A percentile compares a stretch with the other conserved stretches of the same genome.
Evolutionary conservation across 192 early-diverging fungal species (phyloP).

Genomic region (Dissophora globulifera): DNA sequence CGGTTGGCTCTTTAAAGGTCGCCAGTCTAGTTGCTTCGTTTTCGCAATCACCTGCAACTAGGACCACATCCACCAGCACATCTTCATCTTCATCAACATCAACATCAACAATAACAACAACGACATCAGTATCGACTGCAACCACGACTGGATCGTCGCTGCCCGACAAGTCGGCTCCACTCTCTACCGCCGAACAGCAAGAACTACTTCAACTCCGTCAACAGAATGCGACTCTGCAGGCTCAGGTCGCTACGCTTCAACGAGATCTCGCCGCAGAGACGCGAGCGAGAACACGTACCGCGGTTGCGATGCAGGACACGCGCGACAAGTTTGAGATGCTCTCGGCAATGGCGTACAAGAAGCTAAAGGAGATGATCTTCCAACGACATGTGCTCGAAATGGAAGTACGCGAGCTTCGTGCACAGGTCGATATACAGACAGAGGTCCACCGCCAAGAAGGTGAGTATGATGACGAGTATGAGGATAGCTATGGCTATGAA

Average conservation of each 20-base stretch:
- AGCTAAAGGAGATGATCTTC: slow-evolving; percentile 57
- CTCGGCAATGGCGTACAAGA: slow-evolving; percentile 60
- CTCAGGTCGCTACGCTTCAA: slow-evolving; percentile 22
- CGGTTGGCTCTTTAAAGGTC: background rate
- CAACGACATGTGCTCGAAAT: slow-evolving; percentile 49
- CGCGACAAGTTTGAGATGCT: slow-evolving; percentile 60
- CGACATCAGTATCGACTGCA: too few species aligned
- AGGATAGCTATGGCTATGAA: too few species aligned
- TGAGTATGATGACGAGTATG: too few species aligned
- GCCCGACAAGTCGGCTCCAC: too few species aligned
- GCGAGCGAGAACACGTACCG: slow-evolving; percentile 38
- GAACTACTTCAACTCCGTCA: slow-evolving; percentile 30
- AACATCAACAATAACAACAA: background rate
- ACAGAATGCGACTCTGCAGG: slow-evolving; percentile 24
- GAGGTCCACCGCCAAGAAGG: slow-evolving; percentile 19
- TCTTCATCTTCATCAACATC: background rate
- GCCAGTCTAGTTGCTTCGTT: slow-evolving; percentile 4
- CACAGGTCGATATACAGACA: slow-evolving; percentile 26
- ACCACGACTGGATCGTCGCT: too few species aligned
- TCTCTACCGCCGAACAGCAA: slow-evolving; percentile 3
- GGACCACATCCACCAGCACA: background rate
- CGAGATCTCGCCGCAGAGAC: slow-evolving; percentile 41
- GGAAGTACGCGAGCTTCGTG: slow-evolving; percentile 39
- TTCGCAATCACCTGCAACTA: background rate
- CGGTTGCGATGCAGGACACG: slow-evolving; percentile 61